Conservation (phyloP, 331 rosid species). For the Phaseolus coccineus region DNA sequence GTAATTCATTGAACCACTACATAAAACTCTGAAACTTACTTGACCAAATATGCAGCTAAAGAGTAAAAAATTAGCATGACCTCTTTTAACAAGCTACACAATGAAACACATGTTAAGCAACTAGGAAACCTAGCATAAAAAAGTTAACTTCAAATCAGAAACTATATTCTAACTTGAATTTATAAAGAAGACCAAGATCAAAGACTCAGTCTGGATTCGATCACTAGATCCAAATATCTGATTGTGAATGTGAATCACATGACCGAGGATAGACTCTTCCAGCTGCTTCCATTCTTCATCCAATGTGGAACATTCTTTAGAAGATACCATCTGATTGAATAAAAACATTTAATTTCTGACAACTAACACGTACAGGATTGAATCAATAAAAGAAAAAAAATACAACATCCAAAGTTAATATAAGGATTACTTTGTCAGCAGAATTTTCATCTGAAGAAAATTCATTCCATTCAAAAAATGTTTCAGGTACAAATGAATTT, state of each 20-base stretch:
- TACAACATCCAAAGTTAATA: conserved; percentile 1
- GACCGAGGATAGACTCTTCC: conserved; percentile 68
- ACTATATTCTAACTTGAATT: conserved; percentile 12
- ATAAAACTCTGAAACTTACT: too few species aligned
- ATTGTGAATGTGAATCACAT: conserved; percentile 66
- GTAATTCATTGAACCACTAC: not conserved
- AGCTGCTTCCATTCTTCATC: conserved; percentile 75
- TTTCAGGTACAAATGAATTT: conserved; percentile 52
- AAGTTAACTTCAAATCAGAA: not conserved
- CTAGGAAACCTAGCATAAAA: not conserved
- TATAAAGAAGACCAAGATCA: not conserved
- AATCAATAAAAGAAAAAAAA: not conserved
- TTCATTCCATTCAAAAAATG: conserved; percentile 76
- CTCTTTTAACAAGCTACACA: too few species aligned
- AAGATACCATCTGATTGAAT: conserved; percentile 60
- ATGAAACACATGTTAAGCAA: not conserved
- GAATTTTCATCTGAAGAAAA: conserved; percentile 60
- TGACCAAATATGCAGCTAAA: too few species aligned
- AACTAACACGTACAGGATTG: not conserved
- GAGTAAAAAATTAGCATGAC: too few species aligned
- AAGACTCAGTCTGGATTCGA: conserved; percentile 63
- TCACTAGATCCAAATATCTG: conserved; percentile 77
- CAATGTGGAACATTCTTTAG: conserved; percentile 54
- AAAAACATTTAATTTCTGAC: conserved; percentile 27
- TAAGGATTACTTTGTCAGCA: conserved; percentile 50